Conservation (phyloP, 176 grass and related monocot genomes). For the Phoenix dactylifera region DNA sequence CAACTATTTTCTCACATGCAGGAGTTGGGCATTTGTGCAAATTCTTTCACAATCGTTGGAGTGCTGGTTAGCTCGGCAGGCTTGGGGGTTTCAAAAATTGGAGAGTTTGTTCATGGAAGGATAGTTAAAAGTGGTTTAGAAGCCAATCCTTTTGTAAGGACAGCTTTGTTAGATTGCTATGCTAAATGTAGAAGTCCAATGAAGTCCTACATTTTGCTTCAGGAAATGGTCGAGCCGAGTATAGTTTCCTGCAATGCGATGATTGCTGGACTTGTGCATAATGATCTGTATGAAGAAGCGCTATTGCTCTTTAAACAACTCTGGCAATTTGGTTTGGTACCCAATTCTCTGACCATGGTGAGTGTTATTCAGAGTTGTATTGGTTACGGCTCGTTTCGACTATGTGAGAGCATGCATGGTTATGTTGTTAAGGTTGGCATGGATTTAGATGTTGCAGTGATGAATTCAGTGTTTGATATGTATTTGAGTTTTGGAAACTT, state of each 20-base stretch:
- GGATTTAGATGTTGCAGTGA: slow-evolving; percentile 37
- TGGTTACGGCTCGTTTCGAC: slow-evolving; percentile 30
- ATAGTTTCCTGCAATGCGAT: slow-evolving; percentile 61
- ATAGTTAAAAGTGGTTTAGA: slow-evolving; percentile 34
- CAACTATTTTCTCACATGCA: slow-evolving; percentile 33
- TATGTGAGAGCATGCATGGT: slow-evolving; percentile 46
- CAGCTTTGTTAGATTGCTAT: slow-evolving; percentile 52
- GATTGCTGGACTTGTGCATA: slow-evolving; percentile 44
- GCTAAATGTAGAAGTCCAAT: slow-evolving; percentile 34
- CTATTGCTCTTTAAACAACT: slow-evolving; percentile 39
- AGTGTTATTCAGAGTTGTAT: slow-evolving; percentile 34
- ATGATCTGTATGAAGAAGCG: slow-evolving; percentile 54
- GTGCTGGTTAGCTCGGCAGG: slow-evolving; percentile 20
- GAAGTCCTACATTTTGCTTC: slow-evolving; percentile 32
- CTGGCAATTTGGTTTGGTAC: slow-evolving; percentile 22
- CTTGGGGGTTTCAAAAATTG: slow-evolving; percentile 17
- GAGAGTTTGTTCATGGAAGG: slow-evolving; percentile 43
- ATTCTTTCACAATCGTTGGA: slow-evolving; percentile 57
- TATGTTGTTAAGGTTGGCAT: slow-evolving; percentile 43
- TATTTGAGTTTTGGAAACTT: slow-evolving; percentile 38
- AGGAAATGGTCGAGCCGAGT: slow-evolving; percentile 26
- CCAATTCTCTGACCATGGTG: slow-evolving; percentile 39
- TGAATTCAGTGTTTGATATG: slow-evolving; percentile 58
- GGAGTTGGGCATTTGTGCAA: slow-evolving; percentile 28
- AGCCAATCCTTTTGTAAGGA: slow-evolving; percentile 38